Conservation (phyloP, 1,284 basidiomycete genomes). For the Stygiomarasmius scandens region DNA sequence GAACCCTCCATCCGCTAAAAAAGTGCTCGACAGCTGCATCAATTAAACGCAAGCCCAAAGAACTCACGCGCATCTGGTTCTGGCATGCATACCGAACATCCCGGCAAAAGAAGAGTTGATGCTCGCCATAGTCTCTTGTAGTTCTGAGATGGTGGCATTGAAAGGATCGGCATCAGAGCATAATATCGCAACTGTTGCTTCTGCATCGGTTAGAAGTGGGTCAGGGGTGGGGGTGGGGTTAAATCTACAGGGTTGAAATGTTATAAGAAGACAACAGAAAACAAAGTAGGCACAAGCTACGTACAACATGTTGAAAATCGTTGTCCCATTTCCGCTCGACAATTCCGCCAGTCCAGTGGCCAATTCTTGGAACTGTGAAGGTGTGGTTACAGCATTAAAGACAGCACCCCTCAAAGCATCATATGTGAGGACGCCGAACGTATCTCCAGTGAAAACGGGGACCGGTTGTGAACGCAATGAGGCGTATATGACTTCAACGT, state of each 20-base stretch:
- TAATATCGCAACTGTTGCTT: background rate
- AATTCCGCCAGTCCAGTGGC: slow-evolving; percentile 41
- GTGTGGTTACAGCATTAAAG: slow-evolving; percentile 38
- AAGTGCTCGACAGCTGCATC: background rate
- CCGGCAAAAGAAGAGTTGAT: slow-evolving; percentile 4
- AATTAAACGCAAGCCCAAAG: background rate
- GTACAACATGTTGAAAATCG: slow-evolving; percentile 26
- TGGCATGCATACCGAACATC: background rate
- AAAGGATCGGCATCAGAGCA: background rate
- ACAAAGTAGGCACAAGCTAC: background rate
- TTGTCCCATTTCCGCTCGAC: slow-evolving; percentile 34
- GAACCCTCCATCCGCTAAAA: slow-evolving; percentile 32
- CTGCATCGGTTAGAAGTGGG: too few species aligned
- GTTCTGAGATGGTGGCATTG: background rate
- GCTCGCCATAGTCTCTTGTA: background rate
- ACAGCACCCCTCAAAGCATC: slow-evolving; percentile 26
- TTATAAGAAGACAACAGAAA: background rate
- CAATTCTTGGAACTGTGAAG: slow-evolving; percentile 33
- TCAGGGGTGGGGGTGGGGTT: too few species aligned
- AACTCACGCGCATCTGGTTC: background rate
- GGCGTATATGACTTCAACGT: background rate
- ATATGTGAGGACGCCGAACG: slow-evolving; percentile 10
- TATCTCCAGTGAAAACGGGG: background rate
- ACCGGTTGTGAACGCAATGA: background rate
- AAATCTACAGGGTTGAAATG: too few species aligned